These are phyloP conservation scores for Thraustotheca clavata DNA, from an alignment of 352 stramenopile genomes.

Conservation along the genomic window DNA sequence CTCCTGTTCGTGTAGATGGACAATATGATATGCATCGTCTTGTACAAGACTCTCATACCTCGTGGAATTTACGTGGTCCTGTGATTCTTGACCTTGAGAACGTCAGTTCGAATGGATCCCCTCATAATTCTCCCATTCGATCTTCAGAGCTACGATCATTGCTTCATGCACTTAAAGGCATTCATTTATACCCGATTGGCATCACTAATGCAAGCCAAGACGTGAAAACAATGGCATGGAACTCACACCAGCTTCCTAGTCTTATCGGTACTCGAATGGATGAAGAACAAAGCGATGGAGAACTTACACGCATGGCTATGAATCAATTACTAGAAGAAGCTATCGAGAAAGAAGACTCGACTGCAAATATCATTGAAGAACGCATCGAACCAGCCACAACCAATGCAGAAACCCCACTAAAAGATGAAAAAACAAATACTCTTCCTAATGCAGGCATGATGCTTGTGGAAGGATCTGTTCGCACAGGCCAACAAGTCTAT, in stretches of 20 bases:
- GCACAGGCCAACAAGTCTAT: constrained; percentile 83
- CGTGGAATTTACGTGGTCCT: constrained; percentile 17
- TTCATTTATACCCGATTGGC: constrained; percentile 43
- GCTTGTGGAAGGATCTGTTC: constrained; percentile 63
- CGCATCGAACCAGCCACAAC: not conserved
- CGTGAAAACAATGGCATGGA: constrained; percentile 53
- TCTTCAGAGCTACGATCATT: constrained; percentile 3
- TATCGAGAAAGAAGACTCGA: not conserved
- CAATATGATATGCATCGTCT: constrained; percentile 17
- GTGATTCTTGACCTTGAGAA: constrained; percentile 13
- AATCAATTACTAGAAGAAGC: constrained; percentile 1
- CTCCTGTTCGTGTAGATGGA: not conserved
- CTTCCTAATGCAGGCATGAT: constrained; percentile 22
- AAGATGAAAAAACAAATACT: not conserved
- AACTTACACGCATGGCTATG: not conserved
- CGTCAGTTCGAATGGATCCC: constrained; percentile 21
- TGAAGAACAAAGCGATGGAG: not conserved
- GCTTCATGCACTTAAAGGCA: not conserved
- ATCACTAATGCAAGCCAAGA: constrained; percentile 83
- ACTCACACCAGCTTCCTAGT: constrained; percentile 45
- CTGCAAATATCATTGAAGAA: not conserved
- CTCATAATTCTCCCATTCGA: constrained; percentile 12
- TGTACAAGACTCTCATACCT: not conserved
- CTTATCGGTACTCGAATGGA: constrained; percentile 66
- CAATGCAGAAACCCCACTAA: not conserved